Evolutionary conservation across 257 asterid species (phyloP).

Genomic region (Primulina eburnea): DNA sequence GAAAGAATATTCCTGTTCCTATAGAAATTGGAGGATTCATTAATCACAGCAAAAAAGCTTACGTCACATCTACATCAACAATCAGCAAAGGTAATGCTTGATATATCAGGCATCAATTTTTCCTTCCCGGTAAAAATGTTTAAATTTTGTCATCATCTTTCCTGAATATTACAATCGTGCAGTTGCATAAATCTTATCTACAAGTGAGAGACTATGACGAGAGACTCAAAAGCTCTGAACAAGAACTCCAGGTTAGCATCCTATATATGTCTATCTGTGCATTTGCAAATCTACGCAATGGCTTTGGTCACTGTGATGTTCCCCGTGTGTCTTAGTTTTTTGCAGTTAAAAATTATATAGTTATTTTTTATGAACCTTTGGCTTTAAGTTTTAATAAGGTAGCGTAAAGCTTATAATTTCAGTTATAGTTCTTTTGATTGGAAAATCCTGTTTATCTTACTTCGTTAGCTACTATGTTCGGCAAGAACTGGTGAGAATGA

Average conservation of each 20-base stretch:
- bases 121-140: constrained; percentile 15
- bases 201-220: constrained; percentile 64
- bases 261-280: constrained; percentile 1
- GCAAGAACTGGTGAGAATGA: neutral
- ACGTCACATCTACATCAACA: constrained; percentile 58
- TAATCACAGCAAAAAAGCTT: constrained; percentile 49
- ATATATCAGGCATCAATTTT: constrained; percentile 9
- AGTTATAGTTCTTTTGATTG: neutral
- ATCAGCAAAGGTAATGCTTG: constrained; percentile 55
- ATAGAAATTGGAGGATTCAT: constrained; percentile 71
- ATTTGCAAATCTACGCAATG: neutral
- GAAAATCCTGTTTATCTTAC: neutral
- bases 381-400: neutral
- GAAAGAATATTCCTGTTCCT: constrained; percentile 26
- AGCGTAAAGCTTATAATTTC: neutral
- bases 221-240: constrained; percentile 59
- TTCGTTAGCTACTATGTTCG: neutral
- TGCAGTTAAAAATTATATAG: neutral
- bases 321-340: neutral
- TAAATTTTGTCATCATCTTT: constrained; percentile 8
- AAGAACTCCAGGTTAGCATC: constrained; percentile 67
- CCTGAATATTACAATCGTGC: constrained; percentile 31
- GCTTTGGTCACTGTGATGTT: constrained; percentile 2
- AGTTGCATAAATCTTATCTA: constrained; percentile 62
- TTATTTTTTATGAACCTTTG: neutral